Base-by-base conservation (phyloP, 2,329 filamentous ascomycete species). In the Fusarium veterinarium region DNA sequence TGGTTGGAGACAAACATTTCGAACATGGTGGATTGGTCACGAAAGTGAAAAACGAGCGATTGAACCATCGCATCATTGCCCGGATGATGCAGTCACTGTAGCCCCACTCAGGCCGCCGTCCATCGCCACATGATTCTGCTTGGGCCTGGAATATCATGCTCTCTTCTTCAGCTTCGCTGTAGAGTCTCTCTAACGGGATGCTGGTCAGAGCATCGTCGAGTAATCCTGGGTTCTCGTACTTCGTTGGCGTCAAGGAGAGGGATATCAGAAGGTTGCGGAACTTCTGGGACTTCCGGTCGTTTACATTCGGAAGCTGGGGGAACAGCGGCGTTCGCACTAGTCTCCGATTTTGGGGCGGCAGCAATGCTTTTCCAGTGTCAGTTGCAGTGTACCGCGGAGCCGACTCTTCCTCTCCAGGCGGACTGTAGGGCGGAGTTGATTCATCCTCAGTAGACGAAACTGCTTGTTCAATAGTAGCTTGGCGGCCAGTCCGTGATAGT, bases 371-470 rank as follows among this genome's bases (percentile, higher is more conserved):
- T 8, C 28, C 45, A 8, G 10, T 46, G 13, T 1, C 25, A 16
- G 44, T 4, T n/a, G 19, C 9, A 30, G 45, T 48, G 28, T n/a
- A 16, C 1, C 16, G 28, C 6, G 6, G 28, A 4, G 5, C 0
- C 3, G 2, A 12, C 0, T 17, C 28, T 12, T 5, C 6, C 19
- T 8, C 45, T 30, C 3, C 16, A 12, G 45, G 3, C 4, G 9
- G 45, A 4, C 28, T n/a, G 12, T 48, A n/a, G 28, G 20, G 19
- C 13, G 6, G 28, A 6, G 14, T 48, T 30, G 28, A n/a, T 48
- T 20, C 13, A 30, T 30, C 45, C 0, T n/a, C 45, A 1, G 45
- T 30, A 4, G 45, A n/a, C 5, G 45, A 48, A n/a, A 16, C 28
- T n/a, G 9, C 28, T 14, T n/a, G 45, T 30, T n/a, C 45, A 8